Percentiles rank a stretch among this genome's conserved stretches.
Evolutionary conservation across 129 eudicot genomes (phyloP).

Genomic region (Centrapalus pauciflorus): DNA sequence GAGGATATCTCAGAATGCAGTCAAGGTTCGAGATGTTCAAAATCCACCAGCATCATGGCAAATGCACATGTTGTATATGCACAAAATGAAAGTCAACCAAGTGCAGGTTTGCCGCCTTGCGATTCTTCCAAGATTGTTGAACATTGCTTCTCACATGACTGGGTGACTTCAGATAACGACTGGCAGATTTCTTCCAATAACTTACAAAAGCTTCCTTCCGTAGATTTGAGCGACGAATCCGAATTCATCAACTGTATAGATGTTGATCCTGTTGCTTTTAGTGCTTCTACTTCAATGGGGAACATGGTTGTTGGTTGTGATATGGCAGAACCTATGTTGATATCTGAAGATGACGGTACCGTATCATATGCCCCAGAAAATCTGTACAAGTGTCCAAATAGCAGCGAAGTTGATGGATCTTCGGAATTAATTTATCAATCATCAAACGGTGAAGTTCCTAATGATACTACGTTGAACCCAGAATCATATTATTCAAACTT

Average conservation of each 20-base stretch:
- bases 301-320: constrained; percentile 33
- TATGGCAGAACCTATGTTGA: constrained; percentile 20
- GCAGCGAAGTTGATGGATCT: constrained; percentile 27
- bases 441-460: constrained; percentile 31
- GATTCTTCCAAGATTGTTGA: constrained; percentile 31
- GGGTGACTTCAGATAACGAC: constrained; percentile 37
- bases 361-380: constrained; percentile 25
- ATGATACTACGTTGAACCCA: constrained; percentile 27
- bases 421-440: constrained; percentile 35
- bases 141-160: constrained; percentile 37
- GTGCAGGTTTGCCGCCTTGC: constrained; percentile 18
- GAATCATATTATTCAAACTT: constrained; percentile 46
- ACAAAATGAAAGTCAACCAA: constrained; percentile 33
- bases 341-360: constrained; percentile 34
- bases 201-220: constrained; percentile 42
- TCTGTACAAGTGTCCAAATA: constrained; percentile 22
- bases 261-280: constrained; percentile 27
- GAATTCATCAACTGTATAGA: constrained; percentile 37
- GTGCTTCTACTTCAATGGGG: constrained; percentile 10
- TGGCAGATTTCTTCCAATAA: constrained; percentile 45
- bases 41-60: constrained; percentile 36
- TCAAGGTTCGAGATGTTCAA: constrained; percentile 65
- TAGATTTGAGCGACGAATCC: constrained; percentile 49
- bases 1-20: constrained; percentile 86
- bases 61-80: constrained; percentile 22